Conservation (phyloP, 257 asterid species). For the Rauvolfia tetraphylla region DNA sequence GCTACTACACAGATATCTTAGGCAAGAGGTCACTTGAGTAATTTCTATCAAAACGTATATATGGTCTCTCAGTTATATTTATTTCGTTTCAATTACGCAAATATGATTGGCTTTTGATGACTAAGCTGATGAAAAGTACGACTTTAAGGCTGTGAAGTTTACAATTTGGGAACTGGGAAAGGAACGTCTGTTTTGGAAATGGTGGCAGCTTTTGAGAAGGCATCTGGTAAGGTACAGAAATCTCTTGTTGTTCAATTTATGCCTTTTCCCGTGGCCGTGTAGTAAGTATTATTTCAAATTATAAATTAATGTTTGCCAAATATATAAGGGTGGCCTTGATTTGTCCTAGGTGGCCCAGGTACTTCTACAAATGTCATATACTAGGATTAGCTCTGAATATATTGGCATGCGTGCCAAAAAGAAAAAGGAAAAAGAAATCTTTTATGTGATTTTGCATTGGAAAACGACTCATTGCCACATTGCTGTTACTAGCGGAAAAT, state of each 20-base stretch:
- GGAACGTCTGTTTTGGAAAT: constrained; percentile 99
- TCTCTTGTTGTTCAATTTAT: neutral
- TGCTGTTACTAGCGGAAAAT: neutral
- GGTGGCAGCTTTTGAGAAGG: constrained; percentile 96
- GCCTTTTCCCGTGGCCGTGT: too few relatives aligned
- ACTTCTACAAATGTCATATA: neutral
- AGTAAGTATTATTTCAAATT: neutral
- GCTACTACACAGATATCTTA: neutral
- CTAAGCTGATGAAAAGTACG: neutral
- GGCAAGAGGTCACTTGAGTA: neutral
- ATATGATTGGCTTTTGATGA: neutral
- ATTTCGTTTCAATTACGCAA: neutral
- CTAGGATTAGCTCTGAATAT: neutral
- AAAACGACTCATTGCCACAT: neutral
- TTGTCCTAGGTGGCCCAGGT: neutral
- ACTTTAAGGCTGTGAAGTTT: constrained; percentile 86
- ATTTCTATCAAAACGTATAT: neutral
- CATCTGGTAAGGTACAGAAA: constrained; percentile 79
- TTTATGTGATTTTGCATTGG: neutral
- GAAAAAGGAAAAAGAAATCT: neutral
- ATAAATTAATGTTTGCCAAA: neutral
- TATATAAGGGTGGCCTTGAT: neutral
- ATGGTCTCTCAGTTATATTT: neutral
- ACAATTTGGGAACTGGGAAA: constrained; percentile 95
- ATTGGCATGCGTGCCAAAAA: neutral